Conservation (phyloP, 2,329 filamentous ascomycete genomes). For the Aspergillus japonicus region DNA sequence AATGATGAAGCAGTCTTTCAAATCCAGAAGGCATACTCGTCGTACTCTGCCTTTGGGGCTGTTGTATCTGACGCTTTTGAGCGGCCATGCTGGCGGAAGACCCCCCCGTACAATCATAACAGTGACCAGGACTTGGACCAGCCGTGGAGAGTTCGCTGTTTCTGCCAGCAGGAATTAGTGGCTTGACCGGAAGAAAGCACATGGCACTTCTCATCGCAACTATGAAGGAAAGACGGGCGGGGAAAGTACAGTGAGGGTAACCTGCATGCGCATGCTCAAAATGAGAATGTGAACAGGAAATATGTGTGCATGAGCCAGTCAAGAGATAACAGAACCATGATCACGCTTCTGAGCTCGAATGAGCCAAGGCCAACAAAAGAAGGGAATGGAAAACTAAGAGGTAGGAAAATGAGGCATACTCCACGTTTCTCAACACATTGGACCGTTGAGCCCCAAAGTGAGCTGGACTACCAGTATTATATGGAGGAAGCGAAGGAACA, state of each 20-base stretch:
- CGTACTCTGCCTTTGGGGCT: constrained; percentile 16
- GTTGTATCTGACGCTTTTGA: constrained; percentile 17
- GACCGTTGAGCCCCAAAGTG: constrained; percentile 21
- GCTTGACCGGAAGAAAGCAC: not conserved
- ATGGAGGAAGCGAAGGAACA: constrained; percentile 21
- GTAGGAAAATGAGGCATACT: constrained; percentile 18
- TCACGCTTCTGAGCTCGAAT: constrained; percentile 11
- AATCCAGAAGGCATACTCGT: constrained; percentile 38
- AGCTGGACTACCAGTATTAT: constrained; percentile 18
- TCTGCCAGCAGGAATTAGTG: constrained; percentile 24
- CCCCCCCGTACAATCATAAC: constrained; percentile 25
- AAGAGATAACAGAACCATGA: not conserved
- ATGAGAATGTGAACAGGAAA: not conserved
- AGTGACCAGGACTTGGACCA: constrained; percentile 30
- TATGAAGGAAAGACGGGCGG: not conserved
- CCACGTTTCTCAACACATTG: constrained; percentile 13
- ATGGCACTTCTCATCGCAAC: not conserved
- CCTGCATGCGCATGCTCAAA: not conserved
- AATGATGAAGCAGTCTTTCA: constrained; percentile 38
- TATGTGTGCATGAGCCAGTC: not conserved
- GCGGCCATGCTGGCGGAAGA: constrained; percentile 14
- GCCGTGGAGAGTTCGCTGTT: constrained; percentile 29
- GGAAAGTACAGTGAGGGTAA: not conserved
- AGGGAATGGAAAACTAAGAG: constrained; percentile 22
- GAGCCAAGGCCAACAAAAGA: constrained; percentile 22